A percentile compares a stretch with the other conserved stretches of the same genome.
phyloP scores from a whole-genome alignment of 768 basidiomycete species.

The Amyloporia xantha region DNA sequence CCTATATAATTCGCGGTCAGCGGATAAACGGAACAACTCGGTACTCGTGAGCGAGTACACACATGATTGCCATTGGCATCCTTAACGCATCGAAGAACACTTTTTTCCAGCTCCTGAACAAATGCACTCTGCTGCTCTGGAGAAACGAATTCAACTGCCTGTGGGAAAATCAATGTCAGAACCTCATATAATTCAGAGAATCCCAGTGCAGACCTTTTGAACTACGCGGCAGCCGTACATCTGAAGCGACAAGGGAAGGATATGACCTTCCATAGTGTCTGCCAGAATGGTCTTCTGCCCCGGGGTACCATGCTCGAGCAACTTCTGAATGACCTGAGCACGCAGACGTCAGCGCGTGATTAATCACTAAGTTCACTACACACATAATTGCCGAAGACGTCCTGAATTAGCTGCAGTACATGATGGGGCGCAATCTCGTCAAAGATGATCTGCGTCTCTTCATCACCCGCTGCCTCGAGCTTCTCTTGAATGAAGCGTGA shows the following conservation, averaged over 20 bases:
- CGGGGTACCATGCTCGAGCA: conserved; percentile 82
- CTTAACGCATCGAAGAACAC: conserved; percentile 80
- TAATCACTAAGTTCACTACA: conserved; percentile 19
- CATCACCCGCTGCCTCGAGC: conserved; percentile 66
- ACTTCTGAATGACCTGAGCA: conserved; percentile 86
- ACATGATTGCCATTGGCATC: conserved; percentile 96
- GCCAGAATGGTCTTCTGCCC: conserved; percentile 67
- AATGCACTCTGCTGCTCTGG: conserved; percentile 73
- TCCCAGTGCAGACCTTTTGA: conserved; percentile 58
- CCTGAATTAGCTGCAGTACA: conserved; percentile 71
- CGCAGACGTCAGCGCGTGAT: conserved; percentile 4
- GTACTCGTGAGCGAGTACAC: conserved; percentile 8
- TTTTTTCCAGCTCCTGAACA: conserved; percentile 71
- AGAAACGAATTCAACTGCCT: conserved; percentile 81
- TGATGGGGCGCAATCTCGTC: conserved; percentile 81
- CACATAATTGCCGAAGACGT: conserved; percentile 96
- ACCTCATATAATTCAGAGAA: too few relatives aligned
- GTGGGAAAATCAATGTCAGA: conserved; percentile 13
- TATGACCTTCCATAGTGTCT: conserved; percentile 68
- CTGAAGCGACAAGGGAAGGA: conserved; percentile 73
- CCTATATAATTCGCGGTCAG: conserved; percentile 35
- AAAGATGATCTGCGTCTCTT: conserved; percentile 76
- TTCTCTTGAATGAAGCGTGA: conserved; percentile 96
- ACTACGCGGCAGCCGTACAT: conserved; percentile 97
- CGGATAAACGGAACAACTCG: conserved; percentile 6